Percentiles rank a stretch among this genome's conserved stretches.
phyloP scores from a whole-genome alignment of 2,329 filamentous ascomycete genomes.

The Cladosporium colombiae region DNA sequence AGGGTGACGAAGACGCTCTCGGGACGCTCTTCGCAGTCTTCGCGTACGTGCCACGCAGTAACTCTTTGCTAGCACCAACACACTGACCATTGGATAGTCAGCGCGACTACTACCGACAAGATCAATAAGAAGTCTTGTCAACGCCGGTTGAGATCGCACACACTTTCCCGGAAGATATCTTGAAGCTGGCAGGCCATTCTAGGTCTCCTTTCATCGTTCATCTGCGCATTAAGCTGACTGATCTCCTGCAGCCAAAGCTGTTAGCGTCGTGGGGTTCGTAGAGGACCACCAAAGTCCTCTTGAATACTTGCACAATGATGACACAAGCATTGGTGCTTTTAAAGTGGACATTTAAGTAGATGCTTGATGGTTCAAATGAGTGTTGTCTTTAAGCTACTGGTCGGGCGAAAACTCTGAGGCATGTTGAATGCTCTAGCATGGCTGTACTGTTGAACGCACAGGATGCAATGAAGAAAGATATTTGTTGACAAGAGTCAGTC shows the following conservation, averaged over 20 bases:
- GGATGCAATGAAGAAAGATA: neutral
- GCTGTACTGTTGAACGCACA: neutral
- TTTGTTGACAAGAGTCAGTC: neutral
- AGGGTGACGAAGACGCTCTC: neutral
- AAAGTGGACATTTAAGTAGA: neutral
- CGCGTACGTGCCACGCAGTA: neutral
- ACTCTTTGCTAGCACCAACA: neutral
- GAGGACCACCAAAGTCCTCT: neutral
- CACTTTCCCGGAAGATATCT: neutral
- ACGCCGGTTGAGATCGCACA: neutral
- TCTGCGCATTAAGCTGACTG: neutral
- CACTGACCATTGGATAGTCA: neutral
- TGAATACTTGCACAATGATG: neutral
- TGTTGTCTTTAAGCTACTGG: neutral
- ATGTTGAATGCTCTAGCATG: constrained; percentile 1
- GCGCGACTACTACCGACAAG: neutral
- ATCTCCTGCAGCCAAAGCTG: neutral
- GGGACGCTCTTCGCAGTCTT: neutral
- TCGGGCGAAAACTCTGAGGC: neutral
- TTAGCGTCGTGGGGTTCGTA: neutral
- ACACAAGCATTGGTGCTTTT: neutral
- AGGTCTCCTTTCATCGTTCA: neutral
- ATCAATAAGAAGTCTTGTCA: neutral
- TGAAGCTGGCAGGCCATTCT: neutral
- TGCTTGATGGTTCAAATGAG: neutral